Base-by-base conservation (phyloP, 352 stramenopile species). In the Phytopythium montanum region DNA sequence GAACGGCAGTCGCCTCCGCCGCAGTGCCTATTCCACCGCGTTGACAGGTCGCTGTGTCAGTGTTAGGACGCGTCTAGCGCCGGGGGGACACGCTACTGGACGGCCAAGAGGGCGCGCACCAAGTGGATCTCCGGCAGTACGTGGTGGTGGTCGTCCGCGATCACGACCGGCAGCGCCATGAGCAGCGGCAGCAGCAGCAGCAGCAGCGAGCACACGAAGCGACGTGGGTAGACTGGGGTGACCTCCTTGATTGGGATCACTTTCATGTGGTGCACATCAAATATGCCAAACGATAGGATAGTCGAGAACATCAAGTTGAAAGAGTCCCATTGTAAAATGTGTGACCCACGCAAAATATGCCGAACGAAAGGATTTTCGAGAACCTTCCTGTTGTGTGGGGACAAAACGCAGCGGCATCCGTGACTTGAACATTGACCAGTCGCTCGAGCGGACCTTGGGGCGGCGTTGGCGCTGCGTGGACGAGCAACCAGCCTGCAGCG, bases 141-240 rank as follows among this genome's bases (percentile, higher is more conserved):
- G 61, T 94, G 80, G 61, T 94, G 81, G 59, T 94, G 85, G 63
- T 94, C 85, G 57, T 93, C 83, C 16, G 85, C 82, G 39, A 94
- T 44, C 10, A 90, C 68, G 10, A 89, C 82, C 8, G 21, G 13
- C n/a, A 48, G 13, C 51, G 34, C 12, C 51, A 56, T 44, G 18
- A 12, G 9, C 6, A 12, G 9, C 6, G 23, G 19, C 2, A 7
- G 31, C 31, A 36, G 31, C 7, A 8, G 31, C 31, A 36, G 31
- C 7, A 36, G 31, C 31, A 36, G 5, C 31, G 31, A 36, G 31
- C 31, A 7, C 31, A 23, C 46, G 46, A 36, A n/a, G 25, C 5
- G 4, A 9, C 29, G 9, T 34, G 4, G 29, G 12, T 36, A 10
- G 31, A 36, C 7, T 10, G 2, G 31, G 12, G 7, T 2, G 31